Evolutionary conservation across 116 monocot genomes (phyloP).

Genomic region (Posidonia oceanica): DNA sequence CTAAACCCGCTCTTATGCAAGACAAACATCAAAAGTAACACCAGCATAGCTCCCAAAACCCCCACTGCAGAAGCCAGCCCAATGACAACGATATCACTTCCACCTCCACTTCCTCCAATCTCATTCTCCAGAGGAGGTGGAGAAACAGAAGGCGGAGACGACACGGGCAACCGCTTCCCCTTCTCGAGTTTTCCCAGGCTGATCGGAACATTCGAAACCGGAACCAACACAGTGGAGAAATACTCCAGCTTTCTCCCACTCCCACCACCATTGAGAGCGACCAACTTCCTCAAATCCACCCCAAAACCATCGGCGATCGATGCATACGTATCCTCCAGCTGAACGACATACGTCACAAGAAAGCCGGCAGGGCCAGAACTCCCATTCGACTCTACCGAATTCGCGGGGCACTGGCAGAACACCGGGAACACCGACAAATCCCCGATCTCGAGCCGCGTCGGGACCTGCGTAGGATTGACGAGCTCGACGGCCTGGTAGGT

Average conservation of each 20-base stretch:
- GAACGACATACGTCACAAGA: slow-evolving; percentile 50
- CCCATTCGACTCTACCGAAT: too few relatives aligned
- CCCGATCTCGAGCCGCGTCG: slow-evolving; percentile 46
- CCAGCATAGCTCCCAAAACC: slow-evolving; percentile 14
- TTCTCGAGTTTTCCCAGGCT: slow-evolving; percentile 5
- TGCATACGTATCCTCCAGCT: slow-evolving; percentile 35
- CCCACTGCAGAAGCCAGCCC: slow-evolving; percentile 33
- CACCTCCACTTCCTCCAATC: background rate
- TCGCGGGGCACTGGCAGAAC: slow-evolving; percentile 60
- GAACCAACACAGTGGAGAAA: slow-evolving; percentile 37
- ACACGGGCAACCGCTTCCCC: slow-evolving; percentile 1
- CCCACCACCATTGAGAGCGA: slow-evolving; percentile 27
- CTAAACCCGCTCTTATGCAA: slow-evolving; percentile 4
- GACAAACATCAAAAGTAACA: slow-evolving; percentile 9
- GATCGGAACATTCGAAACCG: slow-evolving; percentile 25
- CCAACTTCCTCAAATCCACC: slow-evolving; percentile 20
- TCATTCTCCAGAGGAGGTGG: background rate
- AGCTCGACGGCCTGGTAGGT: slow-evolving; percentile 30
- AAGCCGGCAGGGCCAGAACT: background rate
- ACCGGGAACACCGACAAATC: slow-evolving; percentile 36
- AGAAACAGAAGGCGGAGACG: slow-evolving; percentile 3
- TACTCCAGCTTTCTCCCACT: slow-evolving; percentile 3
- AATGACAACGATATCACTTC: slow-evolving; percentile 21
- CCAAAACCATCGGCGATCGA: slow-evolving; percentile 47
- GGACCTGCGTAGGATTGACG: slow-evolving; percentile 44